Base-by-base conservation (phyloP, 495 filamentous ascomycete genomes). In the Lepidopterella palustris region DNA sequence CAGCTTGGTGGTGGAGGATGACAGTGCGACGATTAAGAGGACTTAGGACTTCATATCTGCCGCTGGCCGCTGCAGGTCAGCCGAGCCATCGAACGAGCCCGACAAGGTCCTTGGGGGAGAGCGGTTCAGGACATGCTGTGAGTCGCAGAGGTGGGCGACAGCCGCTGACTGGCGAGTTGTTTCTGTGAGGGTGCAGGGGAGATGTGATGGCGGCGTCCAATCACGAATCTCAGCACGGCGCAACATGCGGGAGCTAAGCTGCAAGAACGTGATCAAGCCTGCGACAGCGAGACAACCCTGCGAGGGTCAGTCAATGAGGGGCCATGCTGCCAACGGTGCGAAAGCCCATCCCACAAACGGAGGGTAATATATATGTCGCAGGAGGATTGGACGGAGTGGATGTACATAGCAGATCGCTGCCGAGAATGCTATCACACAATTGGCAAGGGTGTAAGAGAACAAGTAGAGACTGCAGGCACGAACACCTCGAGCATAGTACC, bases 31-130 rank as follows among this genome's bases (percentile, higher is more conserved):
- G 25, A 42, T 21, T 53, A 56, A 54, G 59, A 21, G 29, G 59
- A 42, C 51, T 20, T 61, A 21, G 29, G 59, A 42, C 51, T 20
- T 61, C 21, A 24, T 24, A 27, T 24, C 28, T 24, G 23, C 25
- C 29, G 54, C 48, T 11, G 29, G 57, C 29, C 40, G 47, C 45
- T 24, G 47, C 27, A 53, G 20, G 53, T 56, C 53, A 56, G 53
- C 29, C 53, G 53, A 56, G 53, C 53, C 53, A 21, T 56, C 53
- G 26, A 24, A 32, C 53, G 28, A 55, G 53, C 53, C 28, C 1
- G 24, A 20, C 23, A 27, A 56, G 21, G n/a, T 11, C 4, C 27
- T 20, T 10, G 32, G 53, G 20, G 53, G 32, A 42, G 53, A 2
- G 29, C 23, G 28, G 29, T 42, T 39, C 53, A 11, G 31, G 26